Conservation (phyloP, 192 early-diverging fungal genomes). For the Rhizophlyctis rosea region DNA sequence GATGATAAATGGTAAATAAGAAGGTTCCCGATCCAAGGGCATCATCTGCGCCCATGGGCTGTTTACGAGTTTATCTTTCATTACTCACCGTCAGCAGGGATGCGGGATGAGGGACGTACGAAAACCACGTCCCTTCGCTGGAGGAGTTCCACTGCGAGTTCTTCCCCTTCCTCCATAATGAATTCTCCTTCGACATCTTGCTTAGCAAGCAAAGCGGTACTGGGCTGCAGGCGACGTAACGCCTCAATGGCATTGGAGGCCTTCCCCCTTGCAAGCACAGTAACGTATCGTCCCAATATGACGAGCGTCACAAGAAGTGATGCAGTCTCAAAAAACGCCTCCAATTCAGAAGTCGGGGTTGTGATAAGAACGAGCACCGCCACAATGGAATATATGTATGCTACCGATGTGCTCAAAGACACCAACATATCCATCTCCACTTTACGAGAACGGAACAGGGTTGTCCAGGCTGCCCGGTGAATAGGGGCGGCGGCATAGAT, state of each 20-base stretch:
- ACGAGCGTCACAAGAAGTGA: constrained; percentile 93
- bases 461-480: too few relatives aligned
- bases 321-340: constrained; percentile 96
- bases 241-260: constrained; percentile 86
- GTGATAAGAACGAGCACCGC: constrained; percentile 79
- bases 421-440: constrained; percentile 99
- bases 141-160: constrained; percentile 82
- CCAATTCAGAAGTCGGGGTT: too few relatives aligned
- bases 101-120: constrained; percentile 87
- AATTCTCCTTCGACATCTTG: constrained; percentile 29
- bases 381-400: constrained; percentile 79
- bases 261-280: constrained; percentile 92
- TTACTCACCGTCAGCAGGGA: constrained; percentile 91
- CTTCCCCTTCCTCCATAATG: constrained; percentile 56
- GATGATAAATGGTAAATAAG: too few relatives aligned
- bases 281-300: constrained; percentile 85
- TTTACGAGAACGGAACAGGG: too few relatives aligned
- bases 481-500: too few relatives aligned
- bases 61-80: too few relatives aligned
- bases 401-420: constrained; percentile 77
- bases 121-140: constrained; percentile 82
- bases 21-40: too few relatives aligned
- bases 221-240: constrained; percentile 82
- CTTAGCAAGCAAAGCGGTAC: constrained; percentile 53
- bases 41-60: too few relatives aligned